phyloP scores from a whole-genome alignment of 805 yeast genomes.

The Wickerhamiella kurtzmanii region DNA sequence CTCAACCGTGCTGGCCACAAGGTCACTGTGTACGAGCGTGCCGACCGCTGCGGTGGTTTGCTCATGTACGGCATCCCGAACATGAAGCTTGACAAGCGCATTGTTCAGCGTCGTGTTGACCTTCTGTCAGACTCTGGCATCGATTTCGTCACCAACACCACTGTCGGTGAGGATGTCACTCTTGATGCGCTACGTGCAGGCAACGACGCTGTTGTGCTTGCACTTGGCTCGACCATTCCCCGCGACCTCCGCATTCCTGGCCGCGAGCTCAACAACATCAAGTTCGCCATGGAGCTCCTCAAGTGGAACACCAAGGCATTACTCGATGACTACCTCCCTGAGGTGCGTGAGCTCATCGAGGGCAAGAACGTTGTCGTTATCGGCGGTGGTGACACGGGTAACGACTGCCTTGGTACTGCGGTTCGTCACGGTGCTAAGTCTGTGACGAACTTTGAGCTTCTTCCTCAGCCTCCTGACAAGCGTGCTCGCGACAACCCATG shows the following conservation, averaged over 20 bases:
- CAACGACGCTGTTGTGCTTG: conserved; percentile 75
- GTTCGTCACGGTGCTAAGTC: conserved; percentile 95
- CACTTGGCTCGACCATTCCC: conserved; percentile 94
- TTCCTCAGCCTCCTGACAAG: conserved; percentile 79
- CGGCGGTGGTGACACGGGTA: conserved; percentile 99
- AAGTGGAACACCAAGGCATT: conserved; percentile 82
- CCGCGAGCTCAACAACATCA: conserved; percentile 77
- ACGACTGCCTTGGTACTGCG: conserved; percentile 95
- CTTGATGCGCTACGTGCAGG: conserved; percentile 50
- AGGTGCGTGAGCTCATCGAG: conserved; percentile 51
- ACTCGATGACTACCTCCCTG: conserved; percentile 65
- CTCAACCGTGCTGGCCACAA: conserved; percentile 89
- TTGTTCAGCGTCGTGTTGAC: conserved; percentile 88
- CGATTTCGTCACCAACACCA: conserved; percentile 58
- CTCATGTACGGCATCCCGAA: conserved; percentile 98
- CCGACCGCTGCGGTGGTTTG: conserved; percentile 93
- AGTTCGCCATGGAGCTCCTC: conserved; percentile 87
- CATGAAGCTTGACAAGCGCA: conserved; percentile 89
- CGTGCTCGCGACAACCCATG: conserved; percentile 95
- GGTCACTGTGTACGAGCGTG: conserved; percentile 85
- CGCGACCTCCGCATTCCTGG: conserved; percentile 92
- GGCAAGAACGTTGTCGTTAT: conserved; percentile 91
- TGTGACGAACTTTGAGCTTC: conserved; percentile 82
- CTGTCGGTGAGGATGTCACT: conserved; percentile 72
- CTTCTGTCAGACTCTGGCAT: conserved; percentile 84